Percentiles rank a stretch among this genome's conserved stretches.
These are phyloP conservation scores for Ogataea angusta DNA, from an alignment of 805 yeast genomes.

Conservation along the genomic window DNA sequence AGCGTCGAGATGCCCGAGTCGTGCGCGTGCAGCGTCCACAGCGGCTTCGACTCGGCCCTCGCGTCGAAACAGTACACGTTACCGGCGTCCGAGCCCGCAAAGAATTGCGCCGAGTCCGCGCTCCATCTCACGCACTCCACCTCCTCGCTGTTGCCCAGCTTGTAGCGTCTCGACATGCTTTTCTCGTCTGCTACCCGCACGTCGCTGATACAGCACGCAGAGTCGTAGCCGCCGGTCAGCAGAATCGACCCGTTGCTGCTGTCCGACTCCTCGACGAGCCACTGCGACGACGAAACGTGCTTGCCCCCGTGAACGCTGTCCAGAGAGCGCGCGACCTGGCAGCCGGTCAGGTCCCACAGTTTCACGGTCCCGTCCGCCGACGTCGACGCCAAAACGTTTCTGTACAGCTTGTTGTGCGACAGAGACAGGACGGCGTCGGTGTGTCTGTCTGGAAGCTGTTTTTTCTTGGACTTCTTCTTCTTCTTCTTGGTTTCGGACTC, in stretches of 20 bases:
- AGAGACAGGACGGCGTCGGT: conserved; percentile 91
- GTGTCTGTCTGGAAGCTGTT: conserved; percentile 71
- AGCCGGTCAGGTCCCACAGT: conserved; percentile 84
- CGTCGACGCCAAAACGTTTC: conserved; percentile 86
- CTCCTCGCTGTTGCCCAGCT: conserved; percentile 60
- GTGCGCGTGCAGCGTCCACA: conserved; percentile 97
- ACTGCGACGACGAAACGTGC: conserved; percentile 79
- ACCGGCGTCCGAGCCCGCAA: conserved; percentile 91
- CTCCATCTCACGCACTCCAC: conserved; percentile 81
- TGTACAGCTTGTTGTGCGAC: conserved; percentile 74
- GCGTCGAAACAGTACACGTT: conserved; percentile 86
- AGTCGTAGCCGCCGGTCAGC: conserved; percentile 91
- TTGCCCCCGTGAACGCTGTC: conserved; percentile 69
- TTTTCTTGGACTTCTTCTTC: conserved; percentile 50
- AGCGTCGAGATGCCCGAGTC: conserved; percentile 89
- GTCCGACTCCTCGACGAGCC: conserved; percentile 56
- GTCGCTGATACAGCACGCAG: conserved; percentile 77
- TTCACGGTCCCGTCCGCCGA: conserved; percentile 95
- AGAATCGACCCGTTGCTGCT: conserved; percentile 57
- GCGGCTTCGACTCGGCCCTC: conserved; percentile 59
- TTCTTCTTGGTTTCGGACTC: conserved; percentile 43
- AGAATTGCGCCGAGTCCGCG: conserved; percentile 48
- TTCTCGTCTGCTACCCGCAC: conserved; percentile 68
- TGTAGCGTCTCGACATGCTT: conserved; percentile 61
- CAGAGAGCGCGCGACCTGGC: conserved; percentile 76